Evolutionary conservation across 176 grass and related monocot species (phyloP).

Genomic region (Rhynchospora pubera): DNA sequence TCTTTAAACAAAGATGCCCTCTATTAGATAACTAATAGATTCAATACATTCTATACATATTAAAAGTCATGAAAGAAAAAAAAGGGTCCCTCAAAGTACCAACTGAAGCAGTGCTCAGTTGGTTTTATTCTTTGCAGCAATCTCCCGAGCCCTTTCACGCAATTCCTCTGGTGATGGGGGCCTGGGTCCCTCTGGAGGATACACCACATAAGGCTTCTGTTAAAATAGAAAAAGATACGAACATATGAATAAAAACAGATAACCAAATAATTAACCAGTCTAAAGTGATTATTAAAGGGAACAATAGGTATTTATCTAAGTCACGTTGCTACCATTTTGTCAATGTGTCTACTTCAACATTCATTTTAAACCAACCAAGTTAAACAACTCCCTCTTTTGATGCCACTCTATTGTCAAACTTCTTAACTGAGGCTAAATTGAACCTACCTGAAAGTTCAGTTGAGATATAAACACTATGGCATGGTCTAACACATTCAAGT

Average conservation of each 20-base stretch:
- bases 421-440: not conserved
- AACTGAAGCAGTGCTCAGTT: not conserved
- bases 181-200: slow-evolving; percentile 69
- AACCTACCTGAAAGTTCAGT: not conserved
- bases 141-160: slow-evolving; percentile 69
- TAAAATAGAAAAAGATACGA: not conserved
- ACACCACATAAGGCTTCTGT: slow-evolving; percentile 86
- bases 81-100: not conserved
- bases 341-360: not conserved
- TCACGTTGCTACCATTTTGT: not conserved
- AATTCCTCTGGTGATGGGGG: slow-evolving; percentile 84
- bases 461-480: not conserved
- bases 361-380: not conserved
- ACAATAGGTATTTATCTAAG: not conserved
- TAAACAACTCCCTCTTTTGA: not conserved
- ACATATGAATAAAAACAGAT: not conserved
- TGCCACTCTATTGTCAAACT: not conserved
- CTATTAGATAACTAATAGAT: not conserved
- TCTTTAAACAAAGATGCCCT: not conserved
- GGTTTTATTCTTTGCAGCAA: slow-evolving; percentile 49
- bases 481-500: not conserved
- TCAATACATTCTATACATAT: not conserved
- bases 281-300: not conserved
- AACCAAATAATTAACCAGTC: not conserved
- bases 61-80: not conserved